A percentile compares a stretch with the other conserved stretches of the same genome.
These are phyloP conservation scores for Cystobasidium slooffiae DNA, from an alignment of 1,284 basidiomycete genomes.

Conservation along the genomic window DNA sequence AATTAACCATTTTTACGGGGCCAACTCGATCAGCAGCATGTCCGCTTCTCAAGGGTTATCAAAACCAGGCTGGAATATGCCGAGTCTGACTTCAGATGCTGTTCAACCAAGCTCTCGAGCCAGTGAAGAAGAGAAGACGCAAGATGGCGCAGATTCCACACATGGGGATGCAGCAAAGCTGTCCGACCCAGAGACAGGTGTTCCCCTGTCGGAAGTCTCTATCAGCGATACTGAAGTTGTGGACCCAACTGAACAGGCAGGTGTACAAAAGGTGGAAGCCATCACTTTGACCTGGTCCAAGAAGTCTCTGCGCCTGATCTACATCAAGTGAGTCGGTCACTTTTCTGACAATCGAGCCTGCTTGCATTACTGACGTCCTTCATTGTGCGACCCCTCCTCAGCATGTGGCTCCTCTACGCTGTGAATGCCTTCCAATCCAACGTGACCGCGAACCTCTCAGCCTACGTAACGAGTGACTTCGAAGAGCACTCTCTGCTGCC, in stretches of 20 bases:
- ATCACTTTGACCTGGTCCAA: conserved; percentile 54
- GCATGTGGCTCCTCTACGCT: conserved; percentile 55
- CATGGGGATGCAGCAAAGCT: neutral
- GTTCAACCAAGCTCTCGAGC: neutral
- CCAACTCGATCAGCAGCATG: too few relatives aligned
- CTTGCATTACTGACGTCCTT: neutral
- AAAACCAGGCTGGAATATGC: conserved; percentile 3
- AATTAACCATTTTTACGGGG: too few relatives aligned
- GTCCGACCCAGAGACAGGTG: conserved; percentile 3
- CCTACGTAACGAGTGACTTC: conserved; percentile 54
- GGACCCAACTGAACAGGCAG: conserved; percentile 48
- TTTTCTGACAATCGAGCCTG: neutral
- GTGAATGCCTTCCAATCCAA: conserved; percentile 55
- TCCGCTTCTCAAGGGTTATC: neutral
- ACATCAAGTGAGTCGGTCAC: conserved; percentile 50
- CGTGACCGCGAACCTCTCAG: conserved; percentile 54
- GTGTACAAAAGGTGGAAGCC: conserved; percentile 53
- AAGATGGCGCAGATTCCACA: neutral
- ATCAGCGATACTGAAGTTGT: neutral
- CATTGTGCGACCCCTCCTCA: conserved; percentile 24
- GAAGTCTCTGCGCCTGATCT: conserved; percentile 50
- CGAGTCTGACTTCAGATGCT: neutral
- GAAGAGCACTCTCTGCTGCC: conserved; percentile 55
- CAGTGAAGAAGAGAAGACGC: neutral
- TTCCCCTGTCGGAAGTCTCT: neutral